phyloP scores from a whole-genome alignment of 768 basidiomycete genomes.

The Imleria badia region DNA sequence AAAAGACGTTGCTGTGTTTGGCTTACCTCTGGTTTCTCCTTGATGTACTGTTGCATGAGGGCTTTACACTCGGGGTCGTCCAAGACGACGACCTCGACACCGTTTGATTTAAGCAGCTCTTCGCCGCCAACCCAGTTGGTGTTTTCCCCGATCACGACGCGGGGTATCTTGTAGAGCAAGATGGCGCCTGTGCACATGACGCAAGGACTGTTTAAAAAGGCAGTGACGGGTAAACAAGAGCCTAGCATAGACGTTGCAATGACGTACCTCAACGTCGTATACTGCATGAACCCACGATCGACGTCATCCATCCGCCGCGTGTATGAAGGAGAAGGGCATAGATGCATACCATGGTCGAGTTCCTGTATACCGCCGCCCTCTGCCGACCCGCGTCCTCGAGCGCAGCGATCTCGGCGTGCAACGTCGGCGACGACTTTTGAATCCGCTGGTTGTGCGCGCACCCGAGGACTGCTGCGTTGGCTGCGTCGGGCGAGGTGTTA shows the following conservation, averaged over 20 bases:
- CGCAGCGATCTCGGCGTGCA: constrained; percentile 50
- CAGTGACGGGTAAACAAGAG: too few species aligned
- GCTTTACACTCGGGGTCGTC: constrained; percentile 50
- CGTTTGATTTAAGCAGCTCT: constrained; percentile 47
- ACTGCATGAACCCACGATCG: constrained; percentile 21
- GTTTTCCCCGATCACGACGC: constrained; percentile 68
- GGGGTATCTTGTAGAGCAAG: constrained; percentile 60
- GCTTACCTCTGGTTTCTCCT: constrained; percentile 51
- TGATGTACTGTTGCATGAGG: constrained; percentile 57
- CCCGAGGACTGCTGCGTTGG: constrained; percentile 35
- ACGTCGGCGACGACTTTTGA: constrained; percentile 42
- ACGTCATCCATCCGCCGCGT: neutral
- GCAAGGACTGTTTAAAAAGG: constrained; percentile 43
- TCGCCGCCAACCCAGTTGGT: constrained; percentile 53
- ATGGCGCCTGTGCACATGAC: constrained; percentile 67
- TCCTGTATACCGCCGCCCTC: constrained; percentile 43
- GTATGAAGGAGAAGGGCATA: neutral
- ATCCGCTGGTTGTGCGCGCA: constrained; percentile 46
- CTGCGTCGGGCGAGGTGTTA: too few species aligned
- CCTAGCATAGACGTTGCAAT: too few species aligned
- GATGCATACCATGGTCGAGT: constrained; percentile 51
- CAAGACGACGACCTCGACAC: constrained; percentile 54
- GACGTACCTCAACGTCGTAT: constrained; percentile 38
- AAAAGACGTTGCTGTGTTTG: neutral
- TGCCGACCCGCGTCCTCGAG: constrained; percentile 55